Evolutionary conservation across 208 protist genomes (phyloP), one percentile per base, ranked within the genome.

Genomic region (Giardia duodenalis): DNA sequence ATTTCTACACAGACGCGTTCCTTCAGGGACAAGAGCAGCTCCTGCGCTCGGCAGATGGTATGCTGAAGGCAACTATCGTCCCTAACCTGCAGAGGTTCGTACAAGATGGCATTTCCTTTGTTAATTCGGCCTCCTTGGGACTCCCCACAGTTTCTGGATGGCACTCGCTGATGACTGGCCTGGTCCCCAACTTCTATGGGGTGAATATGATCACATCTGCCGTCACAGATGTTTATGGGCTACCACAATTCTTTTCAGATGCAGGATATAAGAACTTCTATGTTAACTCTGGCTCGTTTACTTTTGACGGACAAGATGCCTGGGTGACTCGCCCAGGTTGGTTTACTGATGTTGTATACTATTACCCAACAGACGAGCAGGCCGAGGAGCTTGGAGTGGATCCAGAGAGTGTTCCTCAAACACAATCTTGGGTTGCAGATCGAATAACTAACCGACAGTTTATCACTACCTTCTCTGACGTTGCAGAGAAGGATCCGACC

Each of bases 81-180:
- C 86, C 86, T 19, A 89, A 89, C 42, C 42, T 89, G 44, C 86
- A 44, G 4, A 44, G 4, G 4, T 44, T 89, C 86, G 4, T 44
- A n/a, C 3, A 89, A 46, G 4, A n/a, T 4, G 4, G 19, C 42
- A 42, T 89, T 89, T 46, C 86, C 44, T 89, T 89, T 44, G 22
- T 44, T 3, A 45, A 3, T 89, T 89, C 42, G 22, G 4, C 86
- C 86, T 89, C 86, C 4, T n/a, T 44, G 4, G 86, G 86, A 3
- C 86, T 89, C 39, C 86, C 86, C 4, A 89, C 86, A 3, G 86
- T 89, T n/a, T 89, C 42, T 10, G 86, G 86, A 4, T 89, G 86
- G 86, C 86, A 89, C 44, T n/a, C 39, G 4, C 10, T 89, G 4
- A 89, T 89, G 19, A 89, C 86, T n/a, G 86, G 86, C 4, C 3